Evolutionary conservation across 106 monocot genomes (phyloP), one percentile per base, ranked within the genome.

Genomic region (Ottelia alismoides): DNA sequence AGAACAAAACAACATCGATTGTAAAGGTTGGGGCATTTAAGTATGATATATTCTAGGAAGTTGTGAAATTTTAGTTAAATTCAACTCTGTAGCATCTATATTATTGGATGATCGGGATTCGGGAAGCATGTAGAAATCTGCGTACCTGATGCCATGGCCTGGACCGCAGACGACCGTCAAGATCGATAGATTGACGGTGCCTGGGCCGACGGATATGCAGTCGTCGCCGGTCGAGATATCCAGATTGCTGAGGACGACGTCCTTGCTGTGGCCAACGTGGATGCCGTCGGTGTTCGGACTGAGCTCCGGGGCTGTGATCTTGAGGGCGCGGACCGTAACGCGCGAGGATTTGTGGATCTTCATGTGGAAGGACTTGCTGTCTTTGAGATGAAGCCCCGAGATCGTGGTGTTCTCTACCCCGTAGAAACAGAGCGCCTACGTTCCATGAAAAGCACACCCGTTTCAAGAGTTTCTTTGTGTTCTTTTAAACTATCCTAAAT

Each of bases 231-330:
- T 76, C 27, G 28, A 49, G 55, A 81, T 72, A 51, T 18, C 18
- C 46, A 35, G 6, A 56, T 44, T n/a, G 31, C 20, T 25, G 55
- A 81, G 35, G 14, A 22, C 27, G 46, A 72, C 52, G 45, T 65
- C 18, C 30, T 43, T 6, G 14, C 72, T 65, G 18, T 22, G 14
- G 2, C 64, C 59, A 25, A 76, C 21, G 57, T 81, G 76, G 50
- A 81, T 64, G 21, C 76, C 76, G 56, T 81, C 81, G 0, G 81
- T 81, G 72, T 81, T 81, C 20, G 75, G 81, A 64, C 81, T 81
- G 31, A 65, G 25, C 1, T 0, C 49, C 0, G 75, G 81, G 11
- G 76, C 62, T 0, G 56, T 45, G 22, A 81, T 69, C 31, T 51
- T 64, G 23, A 80, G 45, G 32, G 27, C 11, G 2, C 27, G 56